Evolutionary conservation across 305 asterid genomes (phyloP), one percentile per base, ranked within the genome.

Genomic region (Fraxinus latifolia): DNA sequence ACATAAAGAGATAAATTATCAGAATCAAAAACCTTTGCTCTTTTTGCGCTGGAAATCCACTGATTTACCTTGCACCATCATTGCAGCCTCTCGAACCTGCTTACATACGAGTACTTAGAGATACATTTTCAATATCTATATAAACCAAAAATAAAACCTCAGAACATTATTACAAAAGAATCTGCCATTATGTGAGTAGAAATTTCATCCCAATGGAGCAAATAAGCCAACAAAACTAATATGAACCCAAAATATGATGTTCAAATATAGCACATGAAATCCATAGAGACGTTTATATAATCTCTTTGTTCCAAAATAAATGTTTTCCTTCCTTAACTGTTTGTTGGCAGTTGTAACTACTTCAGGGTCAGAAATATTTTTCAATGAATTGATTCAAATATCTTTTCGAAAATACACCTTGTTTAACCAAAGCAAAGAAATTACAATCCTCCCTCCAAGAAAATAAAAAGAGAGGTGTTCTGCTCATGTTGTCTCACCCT

Each of bases 41-140:
- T 91, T 96, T 90, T 89, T 95, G 50, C 98, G 90, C 93, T 96
- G 99, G 87, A 90, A 87, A 91, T 96, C 99, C 80, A 96, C 98
- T 67, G 94, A 90, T 89, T 93, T 94, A 79, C 99, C 98, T 83
- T 92, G 98, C 80, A 91, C 89, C 97, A 90, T 90, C 62, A 84
- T 58, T 15, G 96, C 97, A 86, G 92, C 98, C 89, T 95, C 98
- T 70, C 98, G 94, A 82, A 90, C 91, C 99, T 96, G 95, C 85
- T 81, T 82, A 80, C 77, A 85, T 53, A 83, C 77, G 73, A 86
- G 58, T 68, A 78, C 37, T 27, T 67, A 27, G 23, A 68, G 33
- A 68, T 68, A 29, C 21, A 29, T 68, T 68, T 68, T 78, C 83
- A 77, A 65, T 47, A 77, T 42, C 36, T 62, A 34, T 32, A 84